These are phyloP conservation scores for Vanderwaltozyma tropicalis DNA, from an alignment of 805 yeast species.

Conservation along the genomic window DNA sequence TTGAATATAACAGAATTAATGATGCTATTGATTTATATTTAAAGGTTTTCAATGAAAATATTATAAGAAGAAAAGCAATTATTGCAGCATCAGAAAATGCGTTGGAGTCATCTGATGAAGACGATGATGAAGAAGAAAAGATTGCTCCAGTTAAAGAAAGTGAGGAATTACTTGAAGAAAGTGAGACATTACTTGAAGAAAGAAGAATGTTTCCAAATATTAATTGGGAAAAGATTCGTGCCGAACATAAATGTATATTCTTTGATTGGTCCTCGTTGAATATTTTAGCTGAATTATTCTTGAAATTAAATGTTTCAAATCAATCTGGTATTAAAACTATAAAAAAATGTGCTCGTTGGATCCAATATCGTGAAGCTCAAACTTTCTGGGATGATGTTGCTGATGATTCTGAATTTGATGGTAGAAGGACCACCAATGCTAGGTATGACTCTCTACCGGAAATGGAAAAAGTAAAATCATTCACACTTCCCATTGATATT, in stretches of 20 bases:
- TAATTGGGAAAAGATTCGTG: conserved; percentile 22
- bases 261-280: conserved; percentile 89
- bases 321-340: conserved; percentile 52
- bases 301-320: conserved; percentile 45
- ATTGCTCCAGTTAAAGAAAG: conserved; percentile 12
- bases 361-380: conserved; percentile 53
- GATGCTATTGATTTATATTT: conserved; percentile 70
- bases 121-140: conserved; percentile 11
- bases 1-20: conserved; percentile 44
- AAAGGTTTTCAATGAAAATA: conserved; percentile 52
- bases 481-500: conserved; percentile 73
- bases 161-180: conserved; percentile 4
- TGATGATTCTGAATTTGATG: conserved; percentile 80
- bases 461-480: conserved; percentile 30
- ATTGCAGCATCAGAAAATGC: conserved; percentile 24
- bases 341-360: conserved; percentile 72
- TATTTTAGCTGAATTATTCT: conserved; percentile 68
- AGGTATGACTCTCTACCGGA: conserved; percentile 34
- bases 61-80: conserved; percentile 31
- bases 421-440: conserved; percentile 43
- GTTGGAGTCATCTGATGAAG: conserved; percentile 25
- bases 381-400: conserved; percentile 35
- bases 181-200: conserved; percentile 10
- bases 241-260: conserved; percentile 32
- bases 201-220: conserved; percentile 20